Evolutionary conservation across 768 basidiomycete genomes (phyloP).

Genomic region (Amanita pallidorosea): DNA sequence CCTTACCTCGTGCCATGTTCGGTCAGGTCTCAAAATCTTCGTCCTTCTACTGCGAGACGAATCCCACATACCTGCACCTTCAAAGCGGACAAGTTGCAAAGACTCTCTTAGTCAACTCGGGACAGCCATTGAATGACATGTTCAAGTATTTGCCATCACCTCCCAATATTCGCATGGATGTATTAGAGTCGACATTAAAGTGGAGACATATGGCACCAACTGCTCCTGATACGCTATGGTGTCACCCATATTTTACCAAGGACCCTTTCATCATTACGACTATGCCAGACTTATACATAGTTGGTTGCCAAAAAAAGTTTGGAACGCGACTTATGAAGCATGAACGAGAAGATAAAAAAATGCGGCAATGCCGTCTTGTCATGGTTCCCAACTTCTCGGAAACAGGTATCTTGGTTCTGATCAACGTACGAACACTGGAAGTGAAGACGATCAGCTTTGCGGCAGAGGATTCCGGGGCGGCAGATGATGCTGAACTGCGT

Average conservation of each 20-base stretch:
- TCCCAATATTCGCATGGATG: slow-evolving; percentile 57
- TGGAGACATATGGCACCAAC: slow-evolving; percentile 99
- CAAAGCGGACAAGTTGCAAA: slow-evolving; percentile 32
- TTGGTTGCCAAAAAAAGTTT: slow-evolving; percentile 87
- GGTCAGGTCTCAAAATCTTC: slow-evolving; percentile 47
- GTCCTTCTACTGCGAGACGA: slow-evolving; percentile 73
- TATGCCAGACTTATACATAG: slow-evolving; percentile 83
- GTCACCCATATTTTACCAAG: slow-evolving; percentile 79
- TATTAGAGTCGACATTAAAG: slow-evolving; percentile 70
- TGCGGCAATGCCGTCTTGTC: slow-evolving; percentile 54
- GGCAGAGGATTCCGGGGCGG: slow-evolving; percentile 20
- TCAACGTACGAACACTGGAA: slow-evolving; percentile 70
- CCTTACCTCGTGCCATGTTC: slow-evolving; percentile 88
- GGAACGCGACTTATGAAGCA: slow-evolving; percentile 54
- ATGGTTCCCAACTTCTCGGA: slow-evolving; percentile 74
- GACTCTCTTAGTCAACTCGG: slow-evolving; percentile 76
- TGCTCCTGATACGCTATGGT: slow-evolving; percentile 97
- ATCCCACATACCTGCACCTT: slow-evolving; percentile 78
- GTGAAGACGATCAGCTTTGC: slow-evolving; percentile 53
- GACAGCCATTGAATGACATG: slow-evolving; percentile 92
- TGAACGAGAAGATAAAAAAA: slow-evolving; percentile 16
- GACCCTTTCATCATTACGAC: slow-evolving; percentile 88
- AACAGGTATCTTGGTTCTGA: slow-evolving; percentile 67
- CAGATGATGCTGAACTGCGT: slow-evolving; percentile 8
- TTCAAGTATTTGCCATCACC: slow-evolving; percentile 81